phyloP scores from a whole-genome alignment of 306 rosid species.

The Prinsepia uniflora region DNA sequence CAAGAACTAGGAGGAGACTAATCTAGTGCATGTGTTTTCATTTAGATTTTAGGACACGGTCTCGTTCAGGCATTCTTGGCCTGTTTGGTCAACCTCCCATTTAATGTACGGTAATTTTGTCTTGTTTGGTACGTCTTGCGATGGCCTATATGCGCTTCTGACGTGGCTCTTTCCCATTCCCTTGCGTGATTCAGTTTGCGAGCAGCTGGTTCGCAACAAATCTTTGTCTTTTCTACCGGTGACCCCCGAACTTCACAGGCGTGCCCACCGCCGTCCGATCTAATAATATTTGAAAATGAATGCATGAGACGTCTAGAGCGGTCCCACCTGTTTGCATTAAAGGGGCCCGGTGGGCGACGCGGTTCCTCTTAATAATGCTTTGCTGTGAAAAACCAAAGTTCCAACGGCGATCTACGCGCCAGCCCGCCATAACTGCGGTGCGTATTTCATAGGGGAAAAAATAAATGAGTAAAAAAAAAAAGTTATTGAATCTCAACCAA shows the following conservation, averaged over 20 bases:
- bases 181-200: constrained; percentile 16
- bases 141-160: neutral
- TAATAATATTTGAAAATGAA: neutral
- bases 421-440: neutral
- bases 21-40: neutral
- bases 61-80: neutral
- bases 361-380: neutral
- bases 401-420: neutral
- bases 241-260: neutral
- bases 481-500: neutral
- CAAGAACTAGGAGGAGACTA: neutral
- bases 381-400: neutral
- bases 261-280: neutral
- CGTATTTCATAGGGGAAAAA: neutral
- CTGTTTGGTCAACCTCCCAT: neutral
- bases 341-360: neutral
- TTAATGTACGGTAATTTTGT: too few relatives aligned
- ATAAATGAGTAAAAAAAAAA: neutral
- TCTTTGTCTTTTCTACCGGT: constrained; percentile 24
- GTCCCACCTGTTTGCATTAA: neutral
- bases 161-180: constrained; percentile 26
- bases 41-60: too few relatives aligned
- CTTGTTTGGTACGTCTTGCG: constrained; percentile 7
- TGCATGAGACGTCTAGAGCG: neutral
- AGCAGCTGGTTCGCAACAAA: constrained; percentile 44